Conservation (phyloP, 352 stramenopile genomes). For the Pythium insidiosum region DNA sequence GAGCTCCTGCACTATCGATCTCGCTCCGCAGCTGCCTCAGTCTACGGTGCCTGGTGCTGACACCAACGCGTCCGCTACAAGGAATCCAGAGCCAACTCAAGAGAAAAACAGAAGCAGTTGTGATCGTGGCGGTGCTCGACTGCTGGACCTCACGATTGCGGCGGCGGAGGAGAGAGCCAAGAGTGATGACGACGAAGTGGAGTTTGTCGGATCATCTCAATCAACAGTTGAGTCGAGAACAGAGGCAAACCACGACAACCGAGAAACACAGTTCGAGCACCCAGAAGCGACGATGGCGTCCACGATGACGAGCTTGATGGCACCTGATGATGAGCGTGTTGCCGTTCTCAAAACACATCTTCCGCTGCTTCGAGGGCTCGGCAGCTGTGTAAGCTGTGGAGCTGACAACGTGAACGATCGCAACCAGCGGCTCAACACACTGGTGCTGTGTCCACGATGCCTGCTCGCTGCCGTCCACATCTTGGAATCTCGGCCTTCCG, state of each 20-base stretch:
- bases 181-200: constrained; percentile 9
- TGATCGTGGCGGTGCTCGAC: no score
- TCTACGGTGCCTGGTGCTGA: no score
- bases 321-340: background rate
- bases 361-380: constrained; percentile 19
- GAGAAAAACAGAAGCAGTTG: no score
- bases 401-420: constrained; percentile 21
- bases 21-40: no score
- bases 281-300: background rate
- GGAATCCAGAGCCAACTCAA: no score
- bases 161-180: no score
- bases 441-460: constrained; percentile 38
- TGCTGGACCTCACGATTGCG: no score
- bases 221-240: constrained; percentile 21
- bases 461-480: constrained; percentile 18
- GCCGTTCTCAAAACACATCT: constrained; percentile 2
- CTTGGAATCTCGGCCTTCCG: no score
- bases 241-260: constrained; percentile 19
- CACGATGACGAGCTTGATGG: background rate
- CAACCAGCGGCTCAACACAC: constrained; percentile 46
- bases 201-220: constrained; percentile 3
- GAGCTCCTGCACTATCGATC: background rate
- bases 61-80: no score
- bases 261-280: no score
- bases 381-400: constrained; percentile 30